phyloP scores from a whole-genome alignment of 345 rosid species.

The Gossypium thurberi region DNA sequence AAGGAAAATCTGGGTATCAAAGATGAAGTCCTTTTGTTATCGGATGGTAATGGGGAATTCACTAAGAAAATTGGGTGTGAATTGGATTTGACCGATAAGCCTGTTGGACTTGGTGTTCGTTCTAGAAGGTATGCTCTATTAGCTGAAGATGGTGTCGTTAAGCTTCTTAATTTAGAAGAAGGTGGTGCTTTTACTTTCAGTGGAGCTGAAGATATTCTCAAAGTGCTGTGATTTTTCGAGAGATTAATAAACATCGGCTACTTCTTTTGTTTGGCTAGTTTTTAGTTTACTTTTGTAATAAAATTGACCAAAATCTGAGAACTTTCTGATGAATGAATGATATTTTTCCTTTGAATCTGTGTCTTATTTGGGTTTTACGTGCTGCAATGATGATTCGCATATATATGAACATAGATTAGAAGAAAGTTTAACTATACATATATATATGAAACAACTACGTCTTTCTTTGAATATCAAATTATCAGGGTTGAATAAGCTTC shows the following conservation, averaged over 20 bases:
- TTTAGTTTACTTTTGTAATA: background rate
- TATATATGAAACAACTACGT: background rate
- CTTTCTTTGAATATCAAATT: background rate
- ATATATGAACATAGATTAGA: too few relatives aligned
- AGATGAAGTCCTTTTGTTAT: conserved; percentile 66
- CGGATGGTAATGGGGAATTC: conserved; percentile 74
- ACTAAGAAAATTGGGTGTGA: conserved; percentile 72
- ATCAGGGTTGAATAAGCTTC: background rate
- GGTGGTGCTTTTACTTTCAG: conserved; percentile 90
- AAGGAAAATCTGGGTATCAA: conserved; percentile 59
- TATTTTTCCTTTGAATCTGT: background rate
- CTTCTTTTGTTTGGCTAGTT: background rate
- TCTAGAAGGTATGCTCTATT: conserved; percentile 74
- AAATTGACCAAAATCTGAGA: background rate
- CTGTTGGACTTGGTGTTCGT: conserved; percentile 73
- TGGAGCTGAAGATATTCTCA: conserved; percentile 83
- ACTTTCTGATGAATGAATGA: background rate
- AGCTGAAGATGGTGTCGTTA: conserved; percentile 82
- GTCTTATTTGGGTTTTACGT: too few relatives aligned
- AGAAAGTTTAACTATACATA: background rate
- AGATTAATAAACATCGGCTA: background rate
- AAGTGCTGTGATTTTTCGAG: conserved; percentile 39
- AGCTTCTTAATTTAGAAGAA: conserved; percentile 76
- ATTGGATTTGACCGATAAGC: conserved; percentile 79
- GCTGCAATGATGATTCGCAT: background rate